These are phyloP conservation scores for Nicotiana benthamiana DNA, from an alignment of 257 asterid species.

Conservation along the genomic window DNA sequence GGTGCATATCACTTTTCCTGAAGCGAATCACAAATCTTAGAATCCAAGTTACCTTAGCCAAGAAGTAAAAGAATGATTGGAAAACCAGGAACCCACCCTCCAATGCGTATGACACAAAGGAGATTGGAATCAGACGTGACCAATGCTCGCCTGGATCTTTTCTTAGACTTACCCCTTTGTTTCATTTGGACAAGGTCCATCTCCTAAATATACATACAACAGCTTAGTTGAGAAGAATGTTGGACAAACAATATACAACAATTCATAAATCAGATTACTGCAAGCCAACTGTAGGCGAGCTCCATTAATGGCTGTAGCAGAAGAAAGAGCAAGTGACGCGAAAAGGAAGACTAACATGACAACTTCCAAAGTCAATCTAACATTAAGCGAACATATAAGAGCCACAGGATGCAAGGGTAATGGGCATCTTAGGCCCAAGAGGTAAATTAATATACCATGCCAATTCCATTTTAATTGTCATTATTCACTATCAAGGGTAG, in stretches of 20 bases:
- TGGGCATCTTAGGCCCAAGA: background rate
- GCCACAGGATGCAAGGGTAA: background rate
- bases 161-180: conserved; percentile 66
- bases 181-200: conserved; percentile 77
- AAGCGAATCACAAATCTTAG: conserved; percentile 3
- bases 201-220: conserved; percentile 39
- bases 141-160: conserved; percentile 21
- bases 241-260: background rate
- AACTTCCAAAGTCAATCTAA: background rate
- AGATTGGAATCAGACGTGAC: conserved; percentile 44
- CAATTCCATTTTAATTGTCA: background rate
- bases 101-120: conserved; percentile 68
- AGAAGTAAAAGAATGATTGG: background rate
- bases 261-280: background rate
- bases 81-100: conserved; percentile 49
- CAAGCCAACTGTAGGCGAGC: background rate
- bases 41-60: background rate
- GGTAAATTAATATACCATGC: background rate
- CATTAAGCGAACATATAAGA: background rate
- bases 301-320: background rate
- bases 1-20: conserved; percentile 86
- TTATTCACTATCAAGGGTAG: background rate
- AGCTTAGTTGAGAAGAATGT: background rate
- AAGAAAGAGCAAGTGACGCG: background rate
- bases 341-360: no score